These are phyloP conservation scores for Lactarius trivialis DNA, from an alignment of 768 basidiomycete species.

Conservation along the genomic window DNA sequence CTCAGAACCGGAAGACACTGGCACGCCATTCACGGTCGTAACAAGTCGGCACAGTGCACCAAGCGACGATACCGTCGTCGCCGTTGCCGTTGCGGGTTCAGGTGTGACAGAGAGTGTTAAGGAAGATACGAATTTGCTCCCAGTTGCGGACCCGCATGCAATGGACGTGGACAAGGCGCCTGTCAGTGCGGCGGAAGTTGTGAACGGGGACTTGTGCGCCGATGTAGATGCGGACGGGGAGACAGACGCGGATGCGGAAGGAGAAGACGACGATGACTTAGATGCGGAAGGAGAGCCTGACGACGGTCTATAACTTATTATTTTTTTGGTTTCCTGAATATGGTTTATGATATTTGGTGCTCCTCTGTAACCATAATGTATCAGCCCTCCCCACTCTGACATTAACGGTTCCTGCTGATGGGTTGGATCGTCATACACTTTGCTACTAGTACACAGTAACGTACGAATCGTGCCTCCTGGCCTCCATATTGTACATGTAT, in stretches of 20 bases:
- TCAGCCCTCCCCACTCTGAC: constrained; percentile 6
- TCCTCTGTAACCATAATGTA: constrained; percentile 19
- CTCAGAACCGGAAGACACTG: constrained; percentile 42
- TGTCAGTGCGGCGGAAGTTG: constrained; percentile 1
- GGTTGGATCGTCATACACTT: neutral
- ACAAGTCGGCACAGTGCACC: constrained; percentile 50
- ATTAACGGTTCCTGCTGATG: neutral
- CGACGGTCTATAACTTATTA: constrained; percentile 22
- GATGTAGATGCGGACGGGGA: constrained; percentile 36
- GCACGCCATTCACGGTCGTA: constrained; percentile 42
- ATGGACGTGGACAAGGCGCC: constrained; percentile 25
- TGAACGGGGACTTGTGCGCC: neutral
- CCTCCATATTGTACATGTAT: constrained; percentile 5
- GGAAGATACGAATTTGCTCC: constrained; percentile 9
- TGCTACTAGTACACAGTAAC: neutral
- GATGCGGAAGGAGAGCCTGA: constrained; percentile 33
- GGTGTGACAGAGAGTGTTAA: neutral
- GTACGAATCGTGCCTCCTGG: neutral
- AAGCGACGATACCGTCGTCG: constrained; percentile 51
- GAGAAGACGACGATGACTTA: constrained; percentile 29
- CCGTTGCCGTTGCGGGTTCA: constrained; percentile 26
- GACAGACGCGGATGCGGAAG: constrained; percentile 39
- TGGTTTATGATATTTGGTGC: constrained; percentile 16
- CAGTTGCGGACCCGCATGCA: neutral
- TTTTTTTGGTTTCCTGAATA: constrained; percentile 6